A percentile compares a stretch with the other conserved stretches of the same genome.
These are phyloP conservation scores for Ambrosiella cleistominuta DNA, from an alignment of 2,329 filamentous ascomycete genomes.

Conservation along the genomic window DNA sequence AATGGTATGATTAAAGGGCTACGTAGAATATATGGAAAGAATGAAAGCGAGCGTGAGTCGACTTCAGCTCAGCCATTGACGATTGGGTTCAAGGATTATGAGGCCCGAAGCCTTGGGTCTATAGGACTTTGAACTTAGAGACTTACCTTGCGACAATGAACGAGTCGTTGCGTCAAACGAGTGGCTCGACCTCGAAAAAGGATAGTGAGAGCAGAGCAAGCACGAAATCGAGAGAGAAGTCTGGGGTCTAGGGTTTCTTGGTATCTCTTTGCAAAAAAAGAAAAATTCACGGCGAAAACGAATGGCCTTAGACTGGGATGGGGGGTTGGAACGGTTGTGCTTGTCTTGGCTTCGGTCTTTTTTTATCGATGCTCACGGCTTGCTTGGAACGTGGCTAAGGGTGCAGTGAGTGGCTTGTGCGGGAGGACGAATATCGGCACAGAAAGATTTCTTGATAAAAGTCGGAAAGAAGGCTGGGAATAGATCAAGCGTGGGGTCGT, in stretches of 20 bases:
- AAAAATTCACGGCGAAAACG: background rate
- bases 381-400: background rate
- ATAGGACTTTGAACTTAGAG: background rate
- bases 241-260: background rate
- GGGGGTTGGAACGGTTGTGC: background rate
- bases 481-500: background rate
- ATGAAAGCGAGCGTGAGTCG: background rate
- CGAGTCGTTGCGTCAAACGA: background rate
- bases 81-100: background rate
- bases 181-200: background rate
- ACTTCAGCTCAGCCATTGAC: background rate
- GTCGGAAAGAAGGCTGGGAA: background rate
- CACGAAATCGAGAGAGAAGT: background rate
- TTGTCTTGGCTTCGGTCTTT: background rate
- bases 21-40: background rate
- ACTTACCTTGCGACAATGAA: background rate
- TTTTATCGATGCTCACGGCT: background rate
- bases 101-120: background rate
- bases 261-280: background rate
- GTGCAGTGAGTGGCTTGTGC: constrained; percentile 2
- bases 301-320: background rate
- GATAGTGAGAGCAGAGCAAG: background rate
- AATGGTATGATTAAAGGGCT: background rate
- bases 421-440: background rate
- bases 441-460: background rate